These are phyloP conservation scores for Aspergillus jensenii DNA, from an alignment of 2,329 filamentous ascomycete species.

Conservation along the genomic window DNA sequence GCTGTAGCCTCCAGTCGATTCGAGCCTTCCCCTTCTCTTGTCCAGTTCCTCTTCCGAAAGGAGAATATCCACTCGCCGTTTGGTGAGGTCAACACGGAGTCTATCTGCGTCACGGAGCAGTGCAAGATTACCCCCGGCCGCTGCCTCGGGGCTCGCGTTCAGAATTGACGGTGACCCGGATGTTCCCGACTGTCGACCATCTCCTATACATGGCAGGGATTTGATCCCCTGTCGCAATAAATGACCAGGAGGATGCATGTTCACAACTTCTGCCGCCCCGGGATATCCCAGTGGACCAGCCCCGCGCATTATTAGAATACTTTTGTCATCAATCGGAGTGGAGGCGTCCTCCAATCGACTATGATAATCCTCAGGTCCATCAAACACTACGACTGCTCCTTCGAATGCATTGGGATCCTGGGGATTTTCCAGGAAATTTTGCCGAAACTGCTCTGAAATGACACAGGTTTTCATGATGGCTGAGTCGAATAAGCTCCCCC, in stretches of 20 bases:
- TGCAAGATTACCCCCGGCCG: constrained; percentile 54
- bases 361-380: constrained; percentile 53
- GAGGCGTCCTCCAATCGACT: constrained; percentile 43
- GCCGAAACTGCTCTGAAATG: constrained; percentile 47
- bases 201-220: constrained; percentile 53
- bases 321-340: constrained; percentile 40
- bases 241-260: constrained; percentile 51
- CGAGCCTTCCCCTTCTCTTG: constrained; percentile 38
- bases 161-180: constrained; percentile 56
- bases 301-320: constrained; percentile 52
- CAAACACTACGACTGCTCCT: constrained; percentile 49
- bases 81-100: constrained; percentile 51
- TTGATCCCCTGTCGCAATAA: constrained; percentile 48
- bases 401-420: constrained; percentile 51
- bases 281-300: constrained; percentile 52
- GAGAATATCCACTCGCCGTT: constrained; percentile 51
- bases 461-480: constrained; percentile 57
- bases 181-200: constrained; percentile 57
- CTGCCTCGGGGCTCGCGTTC: constrained; percentile 58
- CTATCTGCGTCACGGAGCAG: constrained; percentile 52
- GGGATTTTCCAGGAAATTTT: constrained; percentile 48
- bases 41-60: constrained; percentile 44
- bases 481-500: constrained; percentile 50
- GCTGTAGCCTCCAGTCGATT: constrained; percentile 39
- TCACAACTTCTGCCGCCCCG: constrained; percentile 53